Evolutionary conservation across 768 basidiomycete genomes (phyloP), one percentile per base, ranked within the genome.

Genomic region (Phanerochaete carnosa): DNA sequence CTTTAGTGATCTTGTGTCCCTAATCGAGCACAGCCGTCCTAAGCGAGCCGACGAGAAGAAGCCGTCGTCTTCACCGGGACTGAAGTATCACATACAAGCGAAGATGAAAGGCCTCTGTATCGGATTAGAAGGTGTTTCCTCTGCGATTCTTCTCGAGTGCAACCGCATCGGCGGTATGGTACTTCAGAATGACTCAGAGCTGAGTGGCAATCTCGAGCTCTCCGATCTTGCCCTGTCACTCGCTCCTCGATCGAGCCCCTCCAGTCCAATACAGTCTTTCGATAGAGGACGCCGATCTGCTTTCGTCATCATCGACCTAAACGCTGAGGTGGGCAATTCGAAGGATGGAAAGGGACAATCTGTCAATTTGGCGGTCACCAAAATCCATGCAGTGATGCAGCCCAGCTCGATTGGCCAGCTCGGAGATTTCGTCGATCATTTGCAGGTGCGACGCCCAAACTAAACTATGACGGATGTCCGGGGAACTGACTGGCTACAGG

Each of bases 301-400:
- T 0, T 97, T 94, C 71, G 90, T 97, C 59, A 82, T 85, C 33
- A 78, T 97, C 47, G 91, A 96, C 68, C 79, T 92, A 67, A 80
- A 83, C 45, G 75, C 70, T 3, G 68, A 67, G 29, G 69, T 68
- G 63, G 55, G 57, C 1, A 33, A 53, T 55, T 45, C 45, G 11
- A 54, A 1, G 29, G 61, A 19, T 30, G 29, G 32, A 19, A 9
- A 25, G 13, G 62, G 55, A n/a, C 67, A 72, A n/a, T 59, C 56
- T n/a, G 50, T 92, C 28, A 76, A 85, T 35, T 61, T 94, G 30
- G 72, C 76, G 1, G 73, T 95, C 25, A 84, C 83, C 8, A 92
- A 89, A 72, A 85, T 94, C 2, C 93, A 98, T 68, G 94, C 95
- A 1, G 90, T 96, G 33, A 88, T 97, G 89, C 94, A 95, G 71